phyloP scores from a whole-genome alignment of 257 asterid species.

The Plantago ovata region DNA sequence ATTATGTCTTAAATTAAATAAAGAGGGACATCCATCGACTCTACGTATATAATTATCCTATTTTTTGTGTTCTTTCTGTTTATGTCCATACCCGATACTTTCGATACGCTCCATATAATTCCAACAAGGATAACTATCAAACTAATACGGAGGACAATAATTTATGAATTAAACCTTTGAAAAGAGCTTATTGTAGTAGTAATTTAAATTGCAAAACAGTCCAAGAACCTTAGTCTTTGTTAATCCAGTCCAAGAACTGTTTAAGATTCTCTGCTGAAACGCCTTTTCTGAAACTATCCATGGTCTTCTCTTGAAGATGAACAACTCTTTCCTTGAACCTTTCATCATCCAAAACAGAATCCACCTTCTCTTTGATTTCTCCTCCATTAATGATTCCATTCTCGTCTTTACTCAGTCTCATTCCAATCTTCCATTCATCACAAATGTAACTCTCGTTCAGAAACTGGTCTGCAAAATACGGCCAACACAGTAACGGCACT shows the following conservation, averaged over 20 bases:
- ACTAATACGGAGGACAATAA: too few relatives aligned
- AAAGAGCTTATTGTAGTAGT: too few relatives aligned
- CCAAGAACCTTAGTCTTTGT: not conserved
- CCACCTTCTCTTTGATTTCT: slow-evolving; percentile 14
- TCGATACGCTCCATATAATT: too few relatives aligned
- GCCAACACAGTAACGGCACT: slow-evolving; percentile 19
- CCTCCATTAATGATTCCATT: not conserved
- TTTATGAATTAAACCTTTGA: too few relatives aligned
- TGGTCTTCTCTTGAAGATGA: slow-evolving; percentile 10
- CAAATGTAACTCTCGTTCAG: slow-evolving; percentile 10
- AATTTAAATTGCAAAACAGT: too few relatives aligned
- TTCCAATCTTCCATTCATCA: slow-evolving; percentile 17
- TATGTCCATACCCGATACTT: too few relatives aligned
- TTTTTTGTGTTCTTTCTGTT: too few relatives aligned
- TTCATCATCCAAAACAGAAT: slow-evolving; percentile 1
- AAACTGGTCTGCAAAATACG: slow-evolving; percentile 17
- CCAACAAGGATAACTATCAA: too few relatives aligned
- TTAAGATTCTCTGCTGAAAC: slow-evolving; percentile 14
- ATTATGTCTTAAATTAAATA: too few relatives aligned
- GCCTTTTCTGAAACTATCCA: slow-evolving; percentile 7
- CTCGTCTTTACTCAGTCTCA: slow-evolving; percentile 10
- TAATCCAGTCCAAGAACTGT: slow-evolving; percentile 10
- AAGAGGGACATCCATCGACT: too few relatives aligned
- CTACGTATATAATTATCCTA: too few relatives aligned
- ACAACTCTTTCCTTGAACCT: slow-evolving; percentile 4